Evolutionary conservation across 257 asterid genomes (phyloP), one percentile per base, ranked within the genome.

Genomic region (Paraleonurus japonicus): DNA sequence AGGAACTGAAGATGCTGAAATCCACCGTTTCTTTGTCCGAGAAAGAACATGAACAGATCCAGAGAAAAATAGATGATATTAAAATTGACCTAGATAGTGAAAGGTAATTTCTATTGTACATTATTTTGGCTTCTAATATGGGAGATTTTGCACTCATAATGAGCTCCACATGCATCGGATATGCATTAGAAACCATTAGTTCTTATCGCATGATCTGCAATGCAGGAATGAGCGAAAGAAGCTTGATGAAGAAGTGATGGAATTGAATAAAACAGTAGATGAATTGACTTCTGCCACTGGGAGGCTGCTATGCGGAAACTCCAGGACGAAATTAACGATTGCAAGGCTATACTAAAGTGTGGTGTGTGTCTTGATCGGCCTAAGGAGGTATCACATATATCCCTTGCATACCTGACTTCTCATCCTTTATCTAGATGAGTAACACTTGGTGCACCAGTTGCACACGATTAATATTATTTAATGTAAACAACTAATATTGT

Each of bases 311-410:
- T 84, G 54, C 93, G 80, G 88, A 89, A 80, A 77, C 96, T 94
- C 39, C 96, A 89, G 75, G 96, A 91, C 12, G 96, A 94, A 81
- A 89, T 94, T 30, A 91, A 85, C 72, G 95, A 89, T 65, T 94
- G 96, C 91, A 94, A 94, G 80, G 95, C 89, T 73, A 84, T 94
- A 70, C 95, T 94, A 73, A 94, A 94, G 70, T 94, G 98, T 59
- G 97, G 98, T 65, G 98, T 94, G 75, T 94, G 98, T 77, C 82
- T 89, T 58, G 98, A 94, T 85, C 92, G 98, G 60, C 96, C 98
- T 15, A 94, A 94, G 78, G 97, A 94, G 96, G 97, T 90, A 83
- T 22, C 48, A n/a, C 63, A 13, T 65, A 20, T 61, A 45, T 22
- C 12, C 32, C 65, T 61, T 45, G 68, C 59, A 37, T 48, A 7